phyloP scores from a whole-genome alignment of 208 protist species.

The Acanthamoeba polyphaga region DNA sequence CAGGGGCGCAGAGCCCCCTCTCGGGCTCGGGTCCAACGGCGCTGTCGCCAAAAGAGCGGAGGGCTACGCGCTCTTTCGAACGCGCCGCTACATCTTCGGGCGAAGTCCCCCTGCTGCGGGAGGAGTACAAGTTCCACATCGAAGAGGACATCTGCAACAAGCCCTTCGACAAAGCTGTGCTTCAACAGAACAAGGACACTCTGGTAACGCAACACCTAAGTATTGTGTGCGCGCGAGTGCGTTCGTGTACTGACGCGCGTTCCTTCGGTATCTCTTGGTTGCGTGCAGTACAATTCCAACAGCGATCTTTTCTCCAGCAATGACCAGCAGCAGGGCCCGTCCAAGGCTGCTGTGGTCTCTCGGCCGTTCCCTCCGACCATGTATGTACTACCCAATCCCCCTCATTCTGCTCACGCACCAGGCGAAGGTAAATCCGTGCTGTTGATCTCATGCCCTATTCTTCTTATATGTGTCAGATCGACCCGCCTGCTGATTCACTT shows the following conservation, averaged over 20 bases:
- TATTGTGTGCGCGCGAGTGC: too few species aligned
- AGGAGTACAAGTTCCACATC: background rate
- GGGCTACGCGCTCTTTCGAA: background rate
- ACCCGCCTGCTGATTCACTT: background rate
- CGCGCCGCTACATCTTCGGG: background rate
- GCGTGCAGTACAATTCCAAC: background rate
- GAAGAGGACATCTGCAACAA: constrained; percentile 49
- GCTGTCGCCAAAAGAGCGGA: background rate
- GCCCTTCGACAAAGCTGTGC: background rate
- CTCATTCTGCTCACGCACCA: background rate
- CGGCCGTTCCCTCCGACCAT: background rate
- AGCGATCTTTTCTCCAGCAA: background rate
- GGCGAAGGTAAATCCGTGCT: background rate
- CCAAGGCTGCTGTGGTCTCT: background rate
- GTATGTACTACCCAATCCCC: background rate
- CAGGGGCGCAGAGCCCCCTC: background rate
- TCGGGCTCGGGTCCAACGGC: background rate
- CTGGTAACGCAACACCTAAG: background rate
- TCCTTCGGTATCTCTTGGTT: background rate
- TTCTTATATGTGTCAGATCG: background rate
- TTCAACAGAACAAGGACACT: background rate
- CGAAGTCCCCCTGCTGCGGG: background rate
- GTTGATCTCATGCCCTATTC: background rate
- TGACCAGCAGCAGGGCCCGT: background rate
- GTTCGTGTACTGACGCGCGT: background rate